Evolutionary conservation across 495 filamentous ascomycete genomes (phyloP), one percentile per base, ranked within the genome.

Genomic region (Penicillium alfredii): DNA sequence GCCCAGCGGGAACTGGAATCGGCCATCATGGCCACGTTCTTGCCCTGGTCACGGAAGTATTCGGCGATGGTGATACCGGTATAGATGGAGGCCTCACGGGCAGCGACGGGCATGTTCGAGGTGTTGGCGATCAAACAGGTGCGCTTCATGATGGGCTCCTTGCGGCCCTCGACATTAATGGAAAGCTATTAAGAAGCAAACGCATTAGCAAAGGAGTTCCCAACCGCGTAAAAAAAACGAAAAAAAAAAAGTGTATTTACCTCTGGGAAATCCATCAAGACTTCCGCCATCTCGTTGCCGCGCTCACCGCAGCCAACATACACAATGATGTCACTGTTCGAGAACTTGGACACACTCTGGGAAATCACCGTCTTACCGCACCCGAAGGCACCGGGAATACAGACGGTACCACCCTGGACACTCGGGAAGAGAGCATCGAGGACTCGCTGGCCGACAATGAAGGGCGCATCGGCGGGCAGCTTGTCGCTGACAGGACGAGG

Each of bases 81-180:
- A 68, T 97, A 99, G 57, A 99, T 99, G 29, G 92, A 99, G 41
- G 92, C 92, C 63, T 99, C 92, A 68, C 92, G 88, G 33, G 92
- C 92, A 39, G 92, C 92, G 55, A 99, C 92, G 45, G 92, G 92
- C 92, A 99, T 99, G 72, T 99, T 99, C 40, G 92, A 99, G 17
- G 92, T 99, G 63, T 99, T 99, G 55, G 92, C 92, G 59, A 99
- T 96, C 35, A 99, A 75, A 26, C 87, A 89, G 34, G 92, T 97
- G 53, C 92, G 93, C 77, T 97, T 99, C 92, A 99, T 99, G 74
- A 99, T 97, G 40, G 92, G 87, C 59, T 97, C 93, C 70, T 87
- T 81, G 54, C 89, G 87, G 49, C 92, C 92, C 15, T 89, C 76
- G 41, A 96, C 73, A 11, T 86, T 77, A 62, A 97, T 97, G 16